phyloP scores from a whole-genome alignment of 305 asterid genomes.

The Solanum hybrid region DNA sequence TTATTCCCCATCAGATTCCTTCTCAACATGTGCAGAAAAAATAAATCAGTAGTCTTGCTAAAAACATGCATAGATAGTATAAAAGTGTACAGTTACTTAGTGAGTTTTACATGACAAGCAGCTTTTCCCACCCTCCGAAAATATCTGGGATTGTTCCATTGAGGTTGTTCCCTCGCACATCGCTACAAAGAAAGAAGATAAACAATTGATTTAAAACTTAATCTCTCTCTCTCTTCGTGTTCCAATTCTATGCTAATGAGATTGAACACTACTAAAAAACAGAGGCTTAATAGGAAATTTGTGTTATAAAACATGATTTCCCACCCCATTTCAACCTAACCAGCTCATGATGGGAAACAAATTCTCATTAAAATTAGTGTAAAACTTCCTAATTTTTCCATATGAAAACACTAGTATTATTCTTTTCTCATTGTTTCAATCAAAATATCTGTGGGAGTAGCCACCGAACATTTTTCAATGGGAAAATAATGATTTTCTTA shows the following conservation, averaged over 20 bases:
- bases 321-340: background rate
- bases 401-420: background rate
- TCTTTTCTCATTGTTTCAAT: background rate
- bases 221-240: background rate
- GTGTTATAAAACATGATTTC: background rate
- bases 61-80: background rate
- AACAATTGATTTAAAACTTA: background rate
- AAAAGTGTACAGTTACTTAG: background rate
- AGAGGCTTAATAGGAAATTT: background rate
- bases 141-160: background rate
- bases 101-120: background rate
- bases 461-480: background rate
- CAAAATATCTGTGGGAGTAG: background rate
- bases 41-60: background rate
- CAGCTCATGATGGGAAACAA: background rate
- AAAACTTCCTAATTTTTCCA: background rate
- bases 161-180: slow-evolving; percentile 11
- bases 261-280: background rate
- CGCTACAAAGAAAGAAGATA: slow-evolving; percentile 1
- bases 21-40: background rate
- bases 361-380: background rate
- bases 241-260: background rate
- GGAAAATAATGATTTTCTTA: background rate
- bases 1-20: slow-evolving; percentile 14
- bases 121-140: background rate